Conservation (phyloP, 1,284 basidiomycete genomes). For the Boletus sp. region DNA sequence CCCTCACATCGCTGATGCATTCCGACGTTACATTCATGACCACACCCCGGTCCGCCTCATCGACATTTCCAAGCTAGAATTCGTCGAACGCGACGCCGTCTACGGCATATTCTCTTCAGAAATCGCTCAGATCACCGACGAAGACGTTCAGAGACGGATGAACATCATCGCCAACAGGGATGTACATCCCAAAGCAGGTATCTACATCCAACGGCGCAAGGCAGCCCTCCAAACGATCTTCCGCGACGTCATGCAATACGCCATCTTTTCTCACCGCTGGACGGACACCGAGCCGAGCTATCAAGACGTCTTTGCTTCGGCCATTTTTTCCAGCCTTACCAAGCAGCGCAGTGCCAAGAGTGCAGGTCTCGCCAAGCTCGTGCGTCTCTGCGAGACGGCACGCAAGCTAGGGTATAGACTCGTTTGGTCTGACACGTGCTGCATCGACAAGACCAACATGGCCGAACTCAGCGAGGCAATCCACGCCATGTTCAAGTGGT, state of each 20-base stretch:
- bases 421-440: conserved; percentile 31
- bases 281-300: conserved; percentile 24
- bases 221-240: conserved; percentile 19
- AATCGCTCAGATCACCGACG: too few species aligned
- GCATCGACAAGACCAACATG: conserved; percentile 21
- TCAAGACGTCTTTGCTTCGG: conserved; percentile 11
- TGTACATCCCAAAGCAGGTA: conserved; percentile 13
- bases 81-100: too few species aligned
- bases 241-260: conserved; percentile 22
- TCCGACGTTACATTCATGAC: too few species aligned
- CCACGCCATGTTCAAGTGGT: conserved; percentile 32
- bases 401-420: conserved; percentile 14
- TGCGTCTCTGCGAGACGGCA: conserved; percentile 22
- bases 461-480: conserved; percentile 30
- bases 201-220: conserved; percentile 14
- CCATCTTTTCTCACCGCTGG: conserved; percentile 32
- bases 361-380: conserved; percentile 17
- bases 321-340: not conserved
- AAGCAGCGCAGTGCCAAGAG: conserved; percentile 6
- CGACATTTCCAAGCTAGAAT: too few species aligned
- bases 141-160: too few species aligned
- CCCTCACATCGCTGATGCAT: too few species aligned
- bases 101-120: too few species aligned
- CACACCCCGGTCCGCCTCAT: too few species aligned
- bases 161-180: not conserved